Evolutionary conservation across 306 rosid species (phyloP), one percentile per base, ranked within the genome.

Genomic region (Crataegus laevigata): DNA sequence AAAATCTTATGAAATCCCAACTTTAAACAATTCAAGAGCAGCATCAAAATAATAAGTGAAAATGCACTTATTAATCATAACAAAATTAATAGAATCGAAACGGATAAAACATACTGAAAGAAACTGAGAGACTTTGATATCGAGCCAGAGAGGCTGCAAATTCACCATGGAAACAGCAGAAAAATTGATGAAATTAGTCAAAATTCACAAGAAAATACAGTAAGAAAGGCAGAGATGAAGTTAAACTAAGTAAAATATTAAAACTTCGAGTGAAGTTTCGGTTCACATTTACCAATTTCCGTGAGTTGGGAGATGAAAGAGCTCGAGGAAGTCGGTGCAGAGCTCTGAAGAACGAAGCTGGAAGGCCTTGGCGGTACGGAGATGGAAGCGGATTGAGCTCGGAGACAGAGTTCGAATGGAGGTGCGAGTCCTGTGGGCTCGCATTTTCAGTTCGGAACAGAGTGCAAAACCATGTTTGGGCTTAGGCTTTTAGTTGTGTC

Each of bases 101-200:
- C 52, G 8, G 52, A 14, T 4, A 47, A 47, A 19, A 45, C 19
- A 47, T 1, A 47, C 52, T 47, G 52, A 47, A 47, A 15, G 52
- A 47, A 47, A 47, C 7, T 22, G 14, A 57, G 61, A 55, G 62
- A 57, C 84, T 78, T 79, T 67, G 71, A 78, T 86, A 24, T 75
- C 80, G 34, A 80, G 85, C 58, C 72, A 38, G 79, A 80, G 81
- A 78, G 85, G 82, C 87, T 82, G 83, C 71, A 65, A 66, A 67
- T 36, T 22, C 19, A 62, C 58, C 45, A n/a, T 4, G 57, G 11
- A 60, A 50, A 10, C 25, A 28, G 55, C 29, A 55, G 29, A 28
- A 73, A 4, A 73, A 9, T 3, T 32, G 17, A 57, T 29, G 29
- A 4, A 50, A 59, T 73, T 25, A 85, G 70, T 55, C 21, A 55